Conservation (phyloP, 2,329 filamentous ascomycete genomes). For the Tolypocladium inflatum region DNA sequence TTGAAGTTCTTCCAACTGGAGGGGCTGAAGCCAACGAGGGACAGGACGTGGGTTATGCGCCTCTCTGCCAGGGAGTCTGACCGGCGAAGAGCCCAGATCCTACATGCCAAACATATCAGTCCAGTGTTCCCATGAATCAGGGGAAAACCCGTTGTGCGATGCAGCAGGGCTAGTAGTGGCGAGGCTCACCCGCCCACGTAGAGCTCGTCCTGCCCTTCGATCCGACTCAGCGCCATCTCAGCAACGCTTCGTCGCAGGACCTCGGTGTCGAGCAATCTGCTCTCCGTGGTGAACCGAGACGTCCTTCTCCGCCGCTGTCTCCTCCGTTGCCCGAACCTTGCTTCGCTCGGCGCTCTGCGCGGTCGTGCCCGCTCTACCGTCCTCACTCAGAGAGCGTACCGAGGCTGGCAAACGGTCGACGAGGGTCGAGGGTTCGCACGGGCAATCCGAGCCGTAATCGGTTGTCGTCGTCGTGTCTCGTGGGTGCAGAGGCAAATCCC, state of each 20-base stretch:
- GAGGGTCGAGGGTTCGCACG: background rate
- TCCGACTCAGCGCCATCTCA: conserved; percentile 31
- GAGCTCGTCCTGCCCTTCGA: conserved; percentile 31
- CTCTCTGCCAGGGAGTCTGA: conserved; percentile 59
- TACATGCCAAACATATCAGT: conserved; percentile 24
- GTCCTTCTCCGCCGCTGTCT: background rate
- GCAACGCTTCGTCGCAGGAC: conserved; percentile 11
- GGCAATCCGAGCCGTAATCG: background rate
- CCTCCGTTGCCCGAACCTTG: background rate
- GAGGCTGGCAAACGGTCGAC: background rate
- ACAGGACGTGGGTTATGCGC: conserved; percentile 85
- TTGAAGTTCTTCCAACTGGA: conserved; percentile 32
- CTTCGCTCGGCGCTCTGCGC: background rate
- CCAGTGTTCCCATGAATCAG: background rate
- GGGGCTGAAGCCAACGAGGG: conserved; percentile 54
- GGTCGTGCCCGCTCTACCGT: background rate
- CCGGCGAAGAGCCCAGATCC: conserved; percentile 69
- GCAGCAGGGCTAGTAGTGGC: conserved; percentile 1
- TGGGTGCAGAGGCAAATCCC: background rate
- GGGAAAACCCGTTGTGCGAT: background rate
- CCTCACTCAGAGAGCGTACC: background rate
- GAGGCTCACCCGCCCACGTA: conserved; percentile 29
- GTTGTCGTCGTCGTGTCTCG: background rate
- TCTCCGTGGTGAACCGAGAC: background rate
- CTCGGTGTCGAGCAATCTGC: background rate